Conservation (phyloP, 2,329 filamentous ascomycete species). For the Penicillium griseofulvum region DNA sequence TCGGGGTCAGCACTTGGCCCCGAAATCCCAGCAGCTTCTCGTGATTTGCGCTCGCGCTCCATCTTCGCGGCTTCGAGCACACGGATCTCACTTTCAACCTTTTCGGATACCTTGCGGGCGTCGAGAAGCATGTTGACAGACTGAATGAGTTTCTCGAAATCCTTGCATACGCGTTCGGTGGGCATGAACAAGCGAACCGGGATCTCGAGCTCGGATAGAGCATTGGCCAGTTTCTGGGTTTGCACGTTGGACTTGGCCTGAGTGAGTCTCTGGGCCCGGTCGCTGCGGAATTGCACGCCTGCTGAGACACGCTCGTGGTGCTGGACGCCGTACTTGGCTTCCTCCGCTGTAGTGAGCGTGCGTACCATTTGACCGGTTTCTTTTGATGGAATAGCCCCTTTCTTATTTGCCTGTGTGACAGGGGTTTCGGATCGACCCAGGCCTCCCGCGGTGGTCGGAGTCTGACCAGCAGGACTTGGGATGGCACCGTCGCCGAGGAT, state of each 20-base stretch:
- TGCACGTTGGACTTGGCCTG: constrained; percentile 53
- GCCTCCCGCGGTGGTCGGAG: constrained; percentile 39
- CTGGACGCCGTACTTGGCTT: constrained; percentile 77
- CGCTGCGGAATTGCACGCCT: constrained; percentile 84
- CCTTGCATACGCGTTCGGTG: constrained; percentile 49
- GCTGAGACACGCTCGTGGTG: constrained; percentile 80
- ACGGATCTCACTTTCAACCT: constrained; percentile 49
- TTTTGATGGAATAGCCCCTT: constrained; percentile 36
- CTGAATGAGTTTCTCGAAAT: constrained; percentile 50
- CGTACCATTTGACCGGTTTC: constrained; percentile 57
- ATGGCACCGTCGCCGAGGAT: constrained; percentile 59
- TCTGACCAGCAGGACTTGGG: constrained; percentile 56
- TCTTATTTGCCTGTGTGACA: constrained; percentile 32
- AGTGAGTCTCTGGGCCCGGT: constrained; percentile 49
- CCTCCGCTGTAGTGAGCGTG: constrained; percentile 71
- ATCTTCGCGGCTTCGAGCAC: constrained; percentile 45
- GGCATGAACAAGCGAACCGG: constrained; percentile 50
- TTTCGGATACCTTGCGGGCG: constrained; percentile 48
- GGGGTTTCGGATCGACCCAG: constrained; percentile 40
- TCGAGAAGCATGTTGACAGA: constrained; percentile 49
- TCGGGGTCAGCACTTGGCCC: constrained; percentile 10
- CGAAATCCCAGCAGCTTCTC: constrained; percentile 24
- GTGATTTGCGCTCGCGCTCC: constrained; percentile 38
- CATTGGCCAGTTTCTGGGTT: constrained; percentile 48
- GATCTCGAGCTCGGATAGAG: constrained; percentile 48